Evolutionary conservation across 257 asterid species (phyloP).

Genomic region (Solanum megistacrolobum): DNA sequence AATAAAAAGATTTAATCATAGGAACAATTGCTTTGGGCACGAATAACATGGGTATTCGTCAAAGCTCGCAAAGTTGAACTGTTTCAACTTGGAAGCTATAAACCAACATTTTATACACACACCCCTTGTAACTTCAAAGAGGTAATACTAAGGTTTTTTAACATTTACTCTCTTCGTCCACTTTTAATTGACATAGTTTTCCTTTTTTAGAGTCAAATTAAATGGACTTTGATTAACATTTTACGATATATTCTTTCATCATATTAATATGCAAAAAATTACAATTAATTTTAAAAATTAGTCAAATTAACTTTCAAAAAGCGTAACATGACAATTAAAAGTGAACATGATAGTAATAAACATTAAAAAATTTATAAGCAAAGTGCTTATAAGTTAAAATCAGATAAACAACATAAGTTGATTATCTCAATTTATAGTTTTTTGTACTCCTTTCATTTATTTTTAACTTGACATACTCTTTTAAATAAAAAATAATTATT

Average conservation of each 20-base stretch:
- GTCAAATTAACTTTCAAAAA: too few species aligned
- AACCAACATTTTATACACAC: background rate
- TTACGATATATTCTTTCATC: too few species aligned
- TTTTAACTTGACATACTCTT: background rate
- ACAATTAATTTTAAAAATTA: too few species aligned
- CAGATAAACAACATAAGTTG: background rate
- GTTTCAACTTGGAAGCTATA: background rate
- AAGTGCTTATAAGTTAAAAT: background rate
- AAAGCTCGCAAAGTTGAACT: conserved; percentile 1
- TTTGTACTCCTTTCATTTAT: background rate
- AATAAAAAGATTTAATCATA: conserved; percentile 14
- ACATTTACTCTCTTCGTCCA: background rate
- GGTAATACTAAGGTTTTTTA: background rate
- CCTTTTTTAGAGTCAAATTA: background rate
- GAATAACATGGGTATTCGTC: conserved; percentile 14
- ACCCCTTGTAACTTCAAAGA: background rate
- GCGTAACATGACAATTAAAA: too few species aligned
- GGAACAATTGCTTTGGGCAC: conserved; percentile 4
- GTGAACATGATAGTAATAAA: background rate
- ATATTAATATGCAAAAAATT: too few species aligned
- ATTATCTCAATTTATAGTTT: background rate
- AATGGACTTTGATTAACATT: too few species aligned
- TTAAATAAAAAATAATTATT: background rate
- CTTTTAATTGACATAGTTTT: too few species aligned
- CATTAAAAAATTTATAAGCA: background rate